phyloP scores from a whole-genome alignment of 1,139 yeast genomes.

The Pichia sp. region DNA sequence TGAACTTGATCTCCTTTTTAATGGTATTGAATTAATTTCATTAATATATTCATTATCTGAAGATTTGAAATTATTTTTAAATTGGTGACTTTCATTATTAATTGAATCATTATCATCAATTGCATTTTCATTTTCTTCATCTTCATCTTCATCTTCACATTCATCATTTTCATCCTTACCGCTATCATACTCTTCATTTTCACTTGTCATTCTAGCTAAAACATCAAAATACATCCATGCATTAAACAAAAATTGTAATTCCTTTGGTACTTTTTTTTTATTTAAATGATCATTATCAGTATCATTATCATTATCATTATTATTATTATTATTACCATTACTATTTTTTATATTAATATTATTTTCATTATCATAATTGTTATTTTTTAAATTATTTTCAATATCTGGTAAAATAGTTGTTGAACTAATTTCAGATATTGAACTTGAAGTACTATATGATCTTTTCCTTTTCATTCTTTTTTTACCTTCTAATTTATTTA shows the following conservation, averaged over 20 bases:
- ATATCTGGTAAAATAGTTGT: not conserved
- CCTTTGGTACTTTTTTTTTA: conserved; percentile 32
- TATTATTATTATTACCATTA: not conserved
- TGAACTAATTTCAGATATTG: not conserved
- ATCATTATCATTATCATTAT: not conserved
- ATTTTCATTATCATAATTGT: too few species aligned
- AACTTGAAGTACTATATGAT: not conserved
- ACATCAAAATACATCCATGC: conserved; percentile 64
- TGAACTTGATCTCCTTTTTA: conserved; percentile 4
- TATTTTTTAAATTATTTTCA: too few species aligned
- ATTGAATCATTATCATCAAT: not conserved
- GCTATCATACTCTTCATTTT: conserved; percentile 32
- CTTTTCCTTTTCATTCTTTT: conserved; percentile 10
- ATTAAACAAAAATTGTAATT: conserved; percentile 51
- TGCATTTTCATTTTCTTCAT: conserved; percentile 7
- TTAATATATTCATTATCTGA: conserved; percentile 1
- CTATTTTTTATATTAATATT: not conserved
- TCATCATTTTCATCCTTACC: conserved; percentile 32
- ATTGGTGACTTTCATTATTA: not conserved
- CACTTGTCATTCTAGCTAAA: conserved; percentile 56
- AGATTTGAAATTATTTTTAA: not conserved
- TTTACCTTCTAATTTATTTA: conserved; percentile 22
- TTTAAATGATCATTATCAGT: not conserved
- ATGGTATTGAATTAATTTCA: not conserved
- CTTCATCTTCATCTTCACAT: conserved; percentile 9